phyloP scores from a whole-genome alignment of 345 rosid genomes.

The Mercurialis annua region DNA sequence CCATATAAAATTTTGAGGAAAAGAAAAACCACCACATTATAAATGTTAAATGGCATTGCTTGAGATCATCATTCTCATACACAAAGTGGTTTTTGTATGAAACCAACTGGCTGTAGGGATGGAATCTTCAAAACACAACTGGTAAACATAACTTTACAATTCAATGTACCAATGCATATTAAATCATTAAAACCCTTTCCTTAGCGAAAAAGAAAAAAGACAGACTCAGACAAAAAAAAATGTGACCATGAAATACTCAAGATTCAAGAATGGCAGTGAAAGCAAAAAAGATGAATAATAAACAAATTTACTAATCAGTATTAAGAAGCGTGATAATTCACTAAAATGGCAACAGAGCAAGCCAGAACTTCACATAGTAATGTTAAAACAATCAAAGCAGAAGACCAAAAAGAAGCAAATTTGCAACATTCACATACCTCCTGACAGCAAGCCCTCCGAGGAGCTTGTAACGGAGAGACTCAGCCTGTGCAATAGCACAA shows the following conservation, averaged over 20 bases:
- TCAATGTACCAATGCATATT: too few species aligned
- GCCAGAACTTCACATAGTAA: not conserved
- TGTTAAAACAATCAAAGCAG: not conserved
- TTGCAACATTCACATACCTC: slow-evolving; percentile 14
- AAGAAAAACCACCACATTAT: slow-evolving; percentile 2
- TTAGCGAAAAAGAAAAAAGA: not conserved
- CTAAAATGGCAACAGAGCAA: not conserved
- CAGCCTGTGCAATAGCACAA: slow-evolving; percentile 37
- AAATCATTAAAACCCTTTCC: too few species aligned
- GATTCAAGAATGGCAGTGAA: not conserved
- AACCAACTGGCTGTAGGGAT: slow-evolving; percentile 41
- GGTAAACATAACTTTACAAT: too few species aligned
- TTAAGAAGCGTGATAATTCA: not conserved
- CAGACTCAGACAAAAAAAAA: too few species aligned
- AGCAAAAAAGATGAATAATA: not conserved
- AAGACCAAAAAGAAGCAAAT: not conserved
- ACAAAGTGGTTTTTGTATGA: slow-evolving; percentile 16
- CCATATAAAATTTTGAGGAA: slow-evolving; percentile 24
- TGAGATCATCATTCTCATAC: slow-evolving; percentile 38
- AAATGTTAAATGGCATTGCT: slow-evolving; percentile 14
- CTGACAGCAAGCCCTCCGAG: slow-evolving; percentile 39
- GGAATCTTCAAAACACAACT: not conserved
- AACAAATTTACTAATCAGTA: not conserved
- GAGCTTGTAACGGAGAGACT: slow-evolving; percentile 39
- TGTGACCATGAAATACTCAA: not conserved